A percentile compares a stretch with the other conserved stretches of the same genome.
These are phyloP conservation scores for Ceratocystiopsis brevicomis DNA, from an alignment of 2,329 filamentous ascomycete species.

Conservation along the genomic window DNA sequence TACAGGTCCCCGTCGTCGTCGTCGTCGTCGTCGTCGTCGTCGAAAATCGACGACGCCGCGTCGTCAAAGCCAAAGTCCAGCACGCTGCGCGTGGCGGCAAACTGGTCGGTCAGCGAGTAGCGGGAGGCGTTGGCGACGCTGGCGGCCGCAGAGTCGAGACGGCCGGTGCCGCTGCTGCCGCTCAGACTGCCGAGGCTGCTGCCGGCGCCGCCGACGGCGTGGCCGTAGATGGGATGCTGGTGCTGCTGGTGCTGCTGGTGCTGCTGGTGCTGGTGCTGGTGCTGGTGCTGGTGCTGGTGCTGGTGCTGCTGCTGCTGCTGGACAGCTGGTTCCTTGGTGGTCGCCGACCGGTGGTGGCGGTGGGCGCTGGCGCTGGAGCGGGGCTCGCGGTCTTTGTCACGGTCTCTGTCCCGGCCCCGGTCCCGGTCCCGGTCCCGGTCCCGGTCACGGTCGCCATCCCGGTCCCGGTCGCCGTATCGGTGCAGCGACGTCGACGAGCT, in stretches of 20 bases:
- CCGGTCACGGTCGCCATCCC: not conserved
- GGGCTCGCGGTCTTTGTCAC: too few relatives aligned
- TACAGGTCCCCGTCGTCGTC: too few relatives aligned
- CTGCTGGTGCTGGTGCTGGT: not conserved
- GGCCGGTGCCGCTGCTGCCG: not conserved
- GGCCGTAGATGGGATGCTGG: not conserved
- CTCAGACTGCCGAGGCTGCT: not conserved
- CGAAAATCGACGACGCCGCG: conserved; percentile 22
- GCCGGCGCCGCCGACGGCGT: not conserved
- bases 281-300: too few relatives aligned
- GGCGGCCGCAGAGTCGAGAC: not conserved
- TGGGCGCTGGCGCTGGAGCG: too few relatives aligned
- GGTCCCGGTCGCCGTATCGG: not conserved
- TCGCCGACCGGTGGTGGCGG: too few relatives aligned
- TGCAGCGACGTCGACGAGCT: conserved; percentile 6
- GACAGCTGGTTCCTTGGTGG: too few relatives aligned
- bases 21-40: conserved; percentile 5
- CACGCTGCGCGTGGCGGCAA: conserved; percentile 26
- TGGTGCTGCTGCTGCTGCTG: too few relatives aligned
- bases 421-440: not conserved
- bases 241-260: too few relatives aligned
- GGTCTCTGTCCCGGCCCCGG: too few relatives aligned
- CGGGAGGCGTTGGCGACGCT: conserved; percentile 22
- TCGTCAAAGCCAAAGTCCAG: conserved; percentile 30
- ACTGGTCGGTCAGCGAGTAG: conserved; percentile 28